phyloP scores from a whole-genome alignment of 1,284 basidiomycete species.

The Schizophyllum commune region DNA sequence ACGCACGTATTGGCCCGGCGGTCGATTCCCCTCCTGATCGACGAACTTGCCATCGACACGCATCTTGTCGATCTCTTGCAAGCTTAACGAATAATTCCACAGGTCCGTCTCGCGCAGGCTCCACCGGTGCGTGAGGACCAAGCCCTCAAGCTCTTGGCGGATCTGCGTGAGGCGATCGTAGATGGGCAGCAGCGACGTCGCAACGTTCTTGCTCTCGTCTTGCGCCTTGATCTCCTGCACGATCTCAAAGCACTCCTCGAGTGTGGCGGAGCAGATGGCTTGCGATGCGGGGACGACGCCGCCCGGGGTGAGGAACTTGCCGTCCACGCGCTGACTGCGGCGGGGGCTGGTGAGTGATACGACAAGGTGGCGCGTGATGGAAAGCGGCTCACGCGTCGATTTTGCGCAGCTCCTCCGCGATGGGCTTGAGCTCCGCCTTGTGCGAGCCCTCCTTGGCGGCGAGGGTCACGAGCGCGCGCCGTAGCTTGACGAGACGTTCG shows the following conservation, averaged over 20 bases:
- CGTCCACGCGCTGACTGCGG: constrained; percentile 75
- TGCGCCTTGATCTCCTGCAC: constrained; percentile 93
- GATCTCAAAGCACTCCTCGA: constrained; percentile 97
- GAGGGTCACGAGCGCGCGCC: constrained; percentile 84
- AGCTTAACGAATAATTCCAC: constrained; percentile 88
- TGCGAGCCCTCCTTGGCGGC: constrained; percentile 81
- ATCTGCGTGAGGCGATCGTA: constrained; percentile 89
- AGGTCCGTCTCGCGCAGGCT: constrained; percentile 93
- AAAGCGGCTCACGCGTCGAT: constrained; percentile 42
- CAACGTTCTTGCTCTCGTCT: constrained; percentile 88
- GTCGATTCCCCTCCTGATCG: constrained; percentile 87
- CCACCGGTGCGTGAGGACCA: constrained; percentile 96
- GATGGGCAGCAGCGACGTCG: constrained; percentile 86
- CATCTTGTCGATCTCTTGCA: constrained; percentile 97
- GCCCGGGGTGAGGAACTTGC: constrained; percentile 91
- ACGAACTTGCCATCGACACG: constrained; percentile 96
- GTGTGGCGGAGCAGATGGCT: constrained; percentile 79
- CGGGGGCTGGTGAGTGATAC: constrained; percentile 17
- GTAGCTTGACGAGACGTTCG: constrained; percentile 81
- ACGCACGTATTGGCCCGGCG: constrained; percentile 84
- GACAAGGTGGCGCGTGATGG: constrained; percentile 5
- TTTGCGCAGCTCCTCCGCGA: constrained; percentile 90
- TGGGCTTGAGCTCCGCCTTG: constrained; percentile 83
- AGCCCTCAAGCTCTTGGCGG: constrained; percentile 79
- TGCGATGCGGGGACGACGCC: constrained; percentile 90